Percentiles rank a stretch among this genome's conserved stretches.
These are phyloP conservation scores for Dionaea muscipula DNA, from an alignment of 179 eudicot genomes.

Conservation along the genomic window DNA sequence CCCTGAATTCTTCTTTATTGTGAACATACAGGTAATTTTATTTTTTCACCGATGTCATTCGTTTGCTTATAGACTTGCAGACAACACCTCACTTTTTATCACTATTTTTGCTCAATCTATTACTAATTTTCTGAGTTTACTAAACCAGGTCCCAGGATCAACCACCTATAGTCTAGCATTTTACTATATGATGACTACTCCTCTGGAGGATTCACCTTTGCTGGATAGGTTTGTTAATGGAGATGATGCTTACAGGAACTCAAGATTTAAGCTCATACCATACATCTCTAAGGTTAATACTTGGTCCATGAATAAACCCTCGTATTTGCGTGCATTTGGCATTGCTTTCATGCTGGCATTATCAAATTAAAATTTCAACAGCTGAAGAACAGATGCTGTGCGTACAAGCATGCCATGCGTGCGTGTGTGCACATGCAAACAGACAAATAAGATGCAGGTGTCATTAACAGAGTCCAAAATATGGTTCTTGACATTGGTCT, in stretches of 20 bases:
- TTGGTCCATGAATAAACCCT: not conserved
- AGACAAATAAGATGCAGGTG: too few relatives aligned
- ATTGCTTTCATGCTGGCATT: not conserved
- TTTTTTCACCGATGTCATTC: not conserved
- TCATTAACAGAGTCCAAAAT: too few relatives aligned
- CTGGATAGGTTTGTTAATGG: conserved; percentile 44
- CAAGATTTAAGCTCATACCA: conserved; percentile 66
- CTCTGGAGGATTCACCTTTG: conserved; percentile 37
- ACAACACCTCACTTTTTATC: not conserved
- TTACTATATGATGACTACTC: conserved; percentile 44
- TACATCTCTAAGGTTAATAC: conserved; percentile 46
- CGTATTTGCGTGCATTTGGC: not conserved
- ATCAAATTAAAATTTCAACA: not conserved
- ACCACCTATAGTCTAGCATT: conserved; percentile 44
- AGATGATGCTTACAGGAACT: conserved; percentile 58
- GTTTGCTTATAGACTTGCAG: not conserved
- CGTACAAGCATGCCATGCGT: not conserved
- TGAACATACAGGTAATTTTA: conserved; percentile 47
- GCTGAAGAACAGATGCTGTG: not conserved
- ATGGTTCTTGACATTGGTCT: too few relatives aligned
- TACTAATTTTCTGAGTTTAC: not conserved
- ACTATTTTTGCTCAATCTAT: too few relatives aligned
- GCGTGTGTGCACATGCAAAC: too few relatives aligned
- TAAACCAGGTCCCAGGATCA: conserved; percentile 52
- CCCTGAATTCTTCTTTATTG: conserved; percentile 54